Conservation (phyloP, 164 flowering plant genomes). For the Aristolochia fimbriata region DNA sequence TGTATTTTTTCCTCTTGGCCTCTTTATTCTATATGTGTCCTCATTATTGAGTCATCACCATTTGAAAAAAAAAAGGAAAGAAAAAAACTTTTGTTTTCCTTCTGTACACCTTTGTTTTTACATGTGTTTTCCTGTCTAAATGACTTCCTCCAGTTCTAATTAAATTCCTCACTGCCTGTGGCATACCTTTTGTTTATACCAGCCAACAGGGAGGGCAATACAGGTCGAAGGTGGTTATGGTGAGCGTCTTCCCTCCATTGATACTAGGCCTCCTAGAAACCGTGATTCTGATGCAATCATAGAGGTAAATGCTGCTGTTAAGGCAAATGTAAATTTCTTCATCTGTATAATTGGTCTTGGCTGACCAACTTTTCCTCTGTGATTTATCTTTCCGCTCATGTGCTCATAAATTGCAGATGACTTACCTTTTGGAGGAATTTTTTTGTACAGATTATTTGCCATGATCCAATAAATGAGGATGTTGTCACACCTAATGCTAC, state of each 20-base stretch:
- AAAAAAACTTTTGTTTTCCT: no score
- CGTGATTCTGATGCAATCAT: constrained; percentile 82
- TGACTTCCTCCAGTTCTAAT: no score
- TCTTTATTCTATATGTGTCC: no score
- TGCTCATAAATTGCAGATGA: background rate
- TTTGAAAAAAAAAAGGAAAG: no score
- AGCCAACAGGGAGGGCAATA: constrained; percentile 92
- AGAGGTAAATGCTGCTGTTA: constrained; percentile 40
- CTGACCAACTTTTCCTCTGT: background rate
- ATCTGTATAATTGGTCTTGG: no score
- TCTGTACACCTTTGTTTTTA: no score
- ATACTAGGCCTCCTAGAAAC: constrained; percentile 39
- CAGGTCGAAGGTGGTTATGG: constrained; percentile 47
- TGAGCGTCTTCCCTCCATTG: constrained; percentile 51
- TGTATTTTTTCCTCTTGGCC: no score
- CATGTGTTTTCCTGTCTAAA: no score
- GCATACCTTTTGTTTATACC: constrained; percentile 5
- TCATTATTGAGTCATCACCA: no score
- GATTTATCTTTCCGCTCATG: background rate
- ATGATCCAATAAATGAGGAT: constrained; percentile 57
- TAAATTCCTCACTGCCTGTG: background rate
- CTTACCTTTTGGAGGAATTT: constrained; percentile 7
- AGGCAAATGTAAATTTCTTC: background rate
- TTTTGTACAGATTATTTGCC: constrained; percentile 63
- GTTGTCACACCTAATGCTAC: constrained; percentile 38